Percentiles rank a stretch among this genome's conserved stretches.
These are phyloP conservation scores for Chlorella sp. DNA, from an alignment of 139 green algal genomes.

Conservation along the genomic window DNA sequence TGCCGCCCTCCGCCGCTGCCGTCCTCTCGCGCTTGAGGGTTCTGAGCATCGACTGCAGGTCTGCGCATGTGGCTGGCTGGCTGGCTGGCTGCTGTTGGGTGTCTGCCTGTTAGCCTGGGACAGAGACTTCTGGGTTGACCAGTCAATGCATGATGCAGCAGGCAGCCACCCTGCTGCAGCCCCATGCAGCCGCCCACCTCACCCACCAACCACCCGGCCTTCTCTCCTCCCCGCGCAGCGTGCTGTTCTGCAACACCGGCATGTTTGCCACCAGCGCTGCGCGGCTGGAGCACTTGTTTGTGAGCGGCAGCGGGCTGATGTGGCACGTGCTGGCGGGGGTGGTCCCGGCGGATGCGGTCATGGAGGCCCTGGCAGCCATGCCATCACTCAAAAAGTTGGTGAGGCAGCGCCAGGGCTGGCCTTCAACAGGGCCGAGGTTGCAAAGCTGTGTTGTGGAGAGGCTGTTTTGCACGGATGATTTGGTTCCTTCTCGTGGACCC, in stretches of 20 bases:
- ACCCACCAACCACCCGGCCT: background rate
- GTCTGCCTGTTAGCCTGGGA: no score
- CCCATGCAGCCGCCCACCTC: no score
- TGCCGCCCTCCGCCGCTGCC: background rate
- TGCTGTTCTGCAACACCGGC: conserved; percentile 14
- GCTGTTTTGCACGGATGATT: no score
- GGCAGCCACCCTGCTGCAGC: no score
- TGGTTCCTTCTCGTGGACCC: no score
- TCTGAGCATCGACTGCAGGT: background rate
- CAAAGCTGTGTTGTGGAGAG: no score
- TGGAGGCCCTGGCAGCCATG: background rate
- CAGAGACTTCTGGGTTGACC: no score
- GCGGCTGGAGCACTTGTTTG: background rate
- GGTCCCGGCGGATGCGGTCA: background rate
- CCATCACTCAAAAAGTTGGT: background rate
- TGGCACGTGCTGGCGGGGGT: background rate
- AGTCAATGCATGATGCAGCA: no score
- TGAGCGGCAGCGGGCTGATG: conserved; percentile 23
- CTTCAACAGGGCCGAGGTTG: no score
- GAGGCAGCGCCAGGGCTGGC: no score
- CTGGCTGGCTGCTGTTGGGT: no score
- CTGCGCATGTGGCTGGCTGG: no score
- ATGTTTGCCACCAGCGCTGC: background rate
- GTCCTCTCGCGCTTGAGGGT: background rate
- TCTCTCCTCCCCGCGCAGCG: background rate